Conservation (phyloP, 2,329 filamentous ascomycete species). For the Aspergillus tubingensis region DNA sequence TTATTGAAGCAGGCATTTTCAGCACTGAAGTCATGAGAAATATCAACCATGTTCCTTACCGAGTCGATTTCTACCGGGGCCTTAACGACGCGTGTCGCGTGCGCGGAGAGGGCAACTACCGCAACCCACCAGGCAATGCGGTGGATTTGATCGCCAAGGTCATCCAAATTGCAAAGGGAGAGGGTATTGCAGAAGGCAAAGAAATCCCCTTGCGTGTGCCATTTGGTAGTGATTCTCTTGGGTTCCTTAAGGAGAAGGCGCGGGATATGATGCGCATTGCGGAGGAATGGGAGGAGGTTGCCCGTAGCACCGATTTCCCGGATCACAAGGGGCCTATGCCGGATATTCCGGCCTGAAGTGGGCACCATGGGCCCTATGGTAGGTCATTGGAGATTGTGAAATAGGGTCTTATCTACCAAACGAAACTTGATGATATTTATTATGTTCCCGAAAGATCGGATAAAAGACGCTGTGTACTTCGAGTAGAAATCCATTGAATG, state of each 20-base stretch:
- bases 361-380: no score
- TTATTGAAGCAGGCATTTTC: constrained; percentile 1
- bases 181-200: not conserved
- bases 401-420: no score
- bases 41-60: not conserved
- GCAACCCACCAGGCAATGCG: not conserved
- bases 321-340: not conserved
- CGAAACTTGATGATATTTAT: no score
- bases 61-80: not conserved
- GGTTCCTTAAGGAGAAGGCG: not conserved
- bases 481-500: no score
- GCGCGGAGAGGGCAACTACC: not conserved
- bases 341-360: no score
- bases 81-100: not conserved
- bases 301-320: not conserved
- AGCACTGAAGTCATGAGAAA: constrained; percentile 3
- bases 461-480: no score
- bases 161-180: not conserved
- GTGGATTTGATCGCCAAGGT: not conserved
- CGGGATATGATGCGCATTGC: not conserved
- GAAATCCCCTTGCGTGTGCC: not conserved
- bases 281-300: not conserved
- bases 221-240: not conserved
- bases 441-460: no score
- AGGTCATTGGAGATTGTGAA: no score